These are phyloP conservation scores for Adiantum capillusveneris DNA, from an alignment of 75 land plant genomes.

Conservation along the genomic window DNA sequence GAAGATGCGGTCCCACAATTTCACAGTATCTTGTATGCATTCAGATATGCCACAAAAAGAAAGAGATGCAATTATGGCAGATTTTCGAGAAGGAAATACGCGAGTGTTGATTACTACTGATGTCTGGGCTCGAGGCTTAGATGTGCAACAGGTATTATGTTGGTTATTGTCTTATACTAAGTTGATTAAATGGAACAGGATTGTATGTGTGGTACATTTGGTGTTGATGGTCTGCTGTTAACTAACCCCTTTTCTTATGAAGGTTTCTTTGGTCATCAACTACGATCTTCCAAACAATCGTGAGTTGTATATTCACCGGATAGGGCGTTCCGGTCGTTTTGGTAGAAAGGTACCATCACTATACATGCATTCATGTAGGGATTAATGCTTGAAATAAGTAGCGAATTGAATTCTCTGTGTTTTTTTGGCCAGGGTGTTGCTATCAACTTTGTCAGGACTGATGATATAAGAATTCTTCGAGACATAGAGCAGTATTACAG, in stretches of 20 bases:
- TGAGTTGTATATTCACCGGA: constrained; percentile 79
- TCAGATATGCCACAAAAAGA: constrained; percentile 92
- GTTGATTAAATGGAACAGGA: too few relatives aligned
- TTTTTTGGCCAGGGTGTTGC: constrained; percentile 73
- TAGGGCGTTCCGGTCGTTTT: constrained; percentile 85
- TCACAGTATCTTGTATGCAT: constrained; percentile 85
- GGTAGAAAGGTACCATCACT: constrained; percentile 69
- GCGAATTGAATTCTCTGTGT: too few relatives aligned
- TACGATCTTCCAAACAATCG: constrained; percentile 86
- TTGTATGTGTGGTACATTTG: neutral
- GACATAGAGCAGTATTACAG: constrained; percentile 97
- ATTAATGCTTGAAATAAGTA: too few relatives aligned
- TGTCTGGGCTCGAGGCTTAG: constrained; percentile 89
- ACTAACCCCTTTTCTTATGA: neutral
- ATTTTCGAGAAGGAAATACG: constrained; percentile 59
- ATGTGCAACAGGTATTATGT: constrained; percentile 79
- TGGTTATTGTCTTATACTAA: too few relatives aligned
- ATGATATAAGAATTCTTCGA: constrained; percentile 83
- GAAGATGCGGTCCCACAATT: constrained; percentile 70
- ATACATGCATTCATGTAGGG: too few relatives aligned
- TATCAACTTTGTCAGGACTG: constrained; percentile 89
- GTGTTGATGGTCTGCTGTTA: neutral
- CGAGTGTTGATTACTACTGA: constrained; percentile 85
- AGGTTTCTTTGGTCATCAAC: constrained; percentile 81
- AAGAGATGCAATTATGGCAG: constrained; percentile 83